A percentile compares a stretch with the other conserved stretches of the same genome.
These are phyloP conservation scores for Hypoxylon sp. DNA, from an alignment of 2,329 filamentous ascomycete genomes.

Conservation along the genomic window DNA sequence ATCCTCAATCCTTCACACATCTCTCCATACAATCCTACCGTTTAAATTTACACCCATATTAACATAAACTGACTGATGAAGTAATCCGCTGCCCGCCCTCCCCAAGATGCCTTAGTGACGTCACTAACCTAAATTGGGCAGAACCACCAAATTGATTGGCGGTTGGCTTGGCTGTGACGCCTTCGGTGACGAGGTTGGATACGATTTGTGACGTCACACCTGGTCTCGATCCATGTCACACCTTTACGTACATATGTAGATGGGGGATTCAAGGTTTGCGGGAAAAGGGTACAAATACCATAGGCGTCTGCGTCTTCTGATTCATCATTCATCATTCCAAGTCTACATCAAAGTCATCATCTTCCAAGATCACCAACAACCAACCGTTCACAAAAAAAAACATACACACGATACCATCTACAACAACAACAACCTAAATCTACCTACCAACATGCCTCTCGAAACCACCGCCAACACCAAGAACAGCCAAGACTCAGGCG, in stretches of 20 bases:
- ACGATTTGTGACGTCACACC: constrained; percentile 25
- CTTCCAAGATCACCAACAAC: too few relatives aligned
- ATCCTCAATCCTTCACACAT: too few relatives aligned
- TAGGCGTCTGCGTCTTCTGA: too few relatives aligned
- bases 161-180: constrained; percentile 19
- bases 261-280: neutral
- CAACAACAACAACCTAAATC: constrained; percentile 1
- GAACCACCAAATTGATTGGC: constrained; percentile 9
- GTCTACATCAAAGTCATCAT: too few relatives aligned
- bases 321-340: too few relatives aligned
- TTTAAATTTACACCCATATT: too few relatives aligned
- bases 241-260: constrained; percentile 19
- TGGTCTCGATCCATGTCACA: constrained; percentile 7
- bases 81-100: neutral
- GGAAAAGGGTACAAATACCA: constrained; percentile 15
- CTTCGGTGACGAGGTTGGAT: constrained; percentile 9
- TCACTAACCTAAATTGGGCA: constrained; percentile 10
- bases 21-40: too few relatives aligned
- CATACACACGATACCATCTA: too few relatives aligned
- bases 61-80: too few relatives aligned
- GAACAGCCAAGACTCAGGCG: constrained; percentile 41
- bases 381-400: too few relatives aligned
- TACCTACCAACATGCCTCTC: constrained; percentile 40
- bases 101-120: constrained; percentile 3
- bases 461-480: constrained; percentile 31